These are phyloP conservation scores for Xylaria acuta DNA, from an alignment of 495 filamentous ascomycete genomes.

Conservation along the genomic window DNA sequence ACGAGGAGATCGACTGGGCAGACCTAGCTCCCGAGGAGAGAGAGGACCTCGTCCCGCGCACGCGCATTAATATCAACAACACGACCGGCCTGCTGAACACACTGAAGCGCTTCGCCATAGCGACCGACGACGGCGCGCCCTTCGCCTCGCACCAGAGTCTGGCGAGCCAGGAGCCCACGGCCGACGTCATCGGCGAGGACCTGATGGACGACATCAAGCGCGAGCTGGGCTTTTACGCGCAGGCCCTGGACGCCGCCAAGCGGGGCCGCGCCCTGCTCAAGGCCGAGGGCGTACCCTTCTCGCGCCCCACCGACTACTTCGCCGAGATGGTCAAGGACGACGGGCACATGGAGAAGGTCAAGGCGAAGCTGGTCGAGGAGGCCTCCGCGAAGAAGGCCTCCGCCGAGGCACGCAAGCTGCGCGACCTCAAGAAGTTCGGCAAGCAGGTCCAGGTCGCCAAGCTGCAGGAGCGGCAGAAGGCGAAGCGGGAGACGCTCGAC, in stretches of 20 bases:
- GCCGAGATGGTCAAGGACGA: slow-evolving; percentile 99
- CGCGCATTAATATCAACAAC: slow-evolving; percentile 98
- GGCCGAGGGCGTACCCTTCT: slow-evolving; percentile 83
- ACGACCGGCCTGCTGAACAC: slow-evolving; percentile 79
- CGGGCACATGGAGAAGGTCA: slow-evolving; percentile 96
- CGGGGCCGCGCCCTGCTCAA: slow-evolving; percentile 73
- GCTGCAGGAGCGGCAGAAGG: slow-evolving; percentile 88
- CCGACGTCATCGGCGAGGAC: slow-evolving; percentile 64
- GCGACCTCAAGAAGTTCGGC: slow-evolving; percentile 98
- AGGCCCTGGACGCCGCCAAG: slow-evolving; percentile 79
- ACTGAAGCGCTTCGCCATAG: slow-evolving; percentile 75
- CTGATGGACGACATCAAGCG: slow-evolving; percentile 87
- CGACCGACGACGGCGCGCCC: slow-evolving; percentile 56
- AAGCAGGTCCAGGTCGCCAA: slow-evolving; percentile 98
- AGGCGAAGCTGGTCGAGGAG: slow-evolving; percentile 90
- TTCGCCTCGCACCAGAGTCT: slow-evolving; percentile 64
- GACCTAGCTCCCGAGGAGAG: slow-evolving; percentile 24
- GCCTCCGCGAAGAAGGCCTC: slow-evolving; percentile 91
- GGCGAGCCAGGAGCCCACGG: slow-evolving; percentile 54
- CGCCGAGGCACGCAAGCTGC: slow-evolving; percentile 85
- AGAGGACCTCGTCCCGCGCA: slow-evolving; percentile 79
- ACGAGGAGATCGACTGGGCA: slow-evolving; percentile 56
- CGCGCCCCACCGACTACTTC: slow-evolving; percentile 91
- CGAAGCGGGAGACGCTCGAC: slow-evolving; percentile 87
- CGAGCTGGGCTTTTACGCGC: slow-evolving; percentile 92